Evolutionary conservation across 73 alveolate species (phyloP).

Genomic region (Breviolum minutum): DNA sequence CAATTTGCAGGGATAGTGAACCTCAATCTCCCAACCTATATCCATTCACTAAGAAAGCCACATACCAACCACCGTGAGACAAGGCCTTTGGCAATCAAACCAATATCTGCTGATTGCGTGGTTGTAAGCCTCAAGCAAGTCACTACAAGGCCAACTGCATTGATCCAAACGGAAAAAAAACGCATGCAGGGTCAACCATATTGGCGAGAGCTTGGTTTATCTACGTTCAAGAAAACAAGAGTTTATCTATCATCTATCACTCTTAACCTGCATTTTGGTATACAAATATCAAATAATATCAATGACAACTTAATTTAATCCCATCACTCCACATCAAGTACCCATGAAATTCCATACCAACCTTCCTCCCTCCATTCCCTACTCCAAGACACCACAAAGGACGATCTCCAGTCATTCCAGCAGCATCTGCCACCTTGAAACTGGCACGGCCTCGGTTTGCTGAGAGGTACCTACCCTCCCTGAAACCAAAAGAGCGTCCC

Average conservation of each 20-base stretch:
- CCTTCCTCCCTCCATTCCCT: not conserved
- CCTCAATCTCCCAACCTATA: not conserved
- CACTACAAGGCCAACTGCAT: too few species aligned
- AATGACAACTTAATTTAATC: not conserved
- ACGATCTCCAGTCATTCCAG: not conserved
- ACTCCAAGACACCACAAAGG: constrained; percentile 6
- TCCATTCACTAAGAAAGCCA: too few species aligned
- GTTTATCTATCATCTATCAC: not conserved
- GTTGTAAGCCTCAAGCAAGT: constrained; percentile 11
- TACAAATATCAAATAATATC: not conserved
- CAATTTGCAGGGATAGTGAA: not conserved
- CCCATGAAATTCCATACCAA: not conserved
- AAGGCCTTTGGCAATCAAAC: constrained; percentile 57
- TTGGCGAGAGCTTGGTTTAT: too few species aligned
- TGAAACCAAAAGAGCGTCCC: too few species aligned
- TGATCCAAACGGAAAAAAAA: too few species aligned
- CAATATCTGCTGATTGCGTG: constrained; percentile 43
- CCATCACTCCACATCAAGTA: not conserved
- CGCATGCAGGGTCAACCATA: too few species aligned
- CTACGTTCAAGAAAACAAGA: too few species aligned
- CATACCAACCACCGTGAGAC: not conserved
- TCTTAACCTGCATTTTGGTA: not conserved
- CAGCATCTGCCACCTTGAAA: not conserved
- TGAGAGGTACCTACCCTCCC: too few species aligned
- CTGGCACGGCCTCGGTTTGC: constrained; percentile 29